Evolutionary conservation across 164 flowering plant species (phyloP).

Genomic region (Tinospora cordifolia): DNA sequence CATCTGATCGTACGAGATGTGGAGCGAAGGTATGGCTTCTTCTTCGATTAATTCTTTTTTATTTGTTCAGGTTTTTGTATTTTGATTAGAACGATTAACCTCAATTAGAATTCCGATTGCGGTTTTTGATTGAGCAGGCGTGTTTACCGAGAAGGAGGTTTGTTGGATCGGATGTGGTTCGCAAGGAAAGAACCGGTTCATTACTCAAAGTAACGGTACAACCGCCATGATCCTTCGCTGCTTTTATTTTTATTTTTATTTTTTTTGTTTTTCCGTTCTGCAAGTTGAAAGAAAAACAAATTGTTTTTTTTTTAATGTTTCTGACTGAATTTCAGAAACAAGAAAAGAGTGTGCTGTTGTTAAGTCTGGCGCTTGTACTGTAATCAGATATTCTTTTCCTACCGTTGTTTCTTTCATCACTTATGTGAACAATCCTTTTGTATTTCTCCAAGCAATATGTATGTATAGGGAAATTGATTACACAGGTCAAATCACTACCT

Average conservation of each 20-base stretch:
- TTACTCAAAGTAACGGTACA: constrained; percentile 25
- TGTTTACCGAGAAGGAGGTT: constrained; percentile 19
- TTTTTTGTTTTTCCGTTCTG: too few species aligned
- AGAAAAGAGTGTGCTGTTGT: not conserved
- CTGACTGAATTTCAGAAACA: not conserved
- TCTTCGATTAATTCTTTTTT: not conserved
- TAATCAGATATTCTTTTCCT: too few species aligned
- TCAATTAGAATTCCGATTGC: not conserved
- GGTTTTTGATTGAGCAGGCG: constrained; percentile 19
- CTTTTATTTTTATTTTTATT: too few species aligned
- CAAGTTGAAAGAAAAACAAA: too few species aligned
- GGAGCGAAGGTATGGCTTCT: constrained; percentile 12
- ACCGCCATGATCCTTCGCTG: too few species aligned
- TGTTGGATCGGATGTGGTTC: constrained; percentile 19
- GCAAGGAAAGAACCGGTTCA: constrained; percentile 19
- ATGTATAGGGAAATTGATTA: too few species aligned
- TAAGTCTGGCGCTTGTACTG: too few species aligned
- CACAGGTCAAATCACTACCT: too few species aligned
- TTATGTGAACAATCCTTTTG: too few species aligned
- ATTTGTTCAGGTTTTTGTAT: not conserved
- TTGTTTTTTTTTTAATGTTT: too few species aligned
- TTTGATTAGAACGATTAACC: not conserved
- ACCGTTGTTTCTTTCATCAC: too few species aligned
- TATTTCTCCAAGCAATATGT: too few species aligned
- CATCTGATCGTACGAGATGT: constrained; percentile 20